phyloP scores from a whole-genome alignment of 139 green algal genomes.

The Eudorina sp. region DNA sequence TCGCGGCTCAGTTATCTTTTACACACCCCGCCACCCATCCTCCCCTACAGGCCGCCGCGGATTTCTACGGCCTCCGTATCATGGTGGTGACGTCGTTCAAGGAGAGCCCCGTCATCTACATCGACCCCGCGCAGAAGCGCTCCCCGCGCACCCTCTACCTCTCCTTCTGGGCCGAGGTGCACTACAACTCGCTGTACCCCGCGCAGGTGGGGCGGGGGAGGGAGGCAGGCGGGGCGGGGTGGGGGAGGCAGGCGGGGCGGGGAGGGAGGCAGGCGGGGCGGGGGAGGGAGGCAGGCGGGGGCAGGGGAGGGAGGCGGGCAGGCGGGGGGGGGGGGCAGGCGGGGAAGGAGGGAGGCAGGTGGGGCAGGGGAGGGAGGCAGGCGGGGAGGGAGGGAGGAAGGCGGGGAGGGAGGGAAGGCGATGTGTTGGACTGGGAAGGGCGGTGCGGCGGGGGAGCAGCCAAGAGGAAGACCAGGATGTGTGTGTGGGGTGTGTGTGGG shows the following conservation, averaged over 20 bases:
- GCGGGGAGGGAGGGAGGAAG: too few species aligned
- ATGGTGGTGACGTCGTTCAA: conserved; percentile 76
- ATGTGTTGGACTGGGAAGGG: too few species aligned
- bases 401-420: too few species aligned
- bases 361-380: too few species aligned
- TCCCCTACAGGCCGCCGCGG: conserved; percentile 63
- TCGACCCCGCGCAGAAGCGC: conserved; percentile 61
- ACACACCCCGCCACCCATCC: not conserved
- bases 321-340: too few species aligned
- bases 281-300: too few species aligned
- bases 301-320: too few species aligned
- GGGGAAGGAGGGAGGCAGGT: too few species aligned
- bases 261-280: too few species aligned
- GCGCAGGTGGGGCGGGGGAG: not conserved
- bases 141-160: conserved; percentile 68
- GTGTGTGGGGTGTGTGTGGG: too few species aligned
- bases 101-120: conserved; percentile 72
- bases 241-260: not conserved
- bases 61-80: conserved; percentile 74
- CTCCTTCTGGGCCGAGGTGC: conserved; percentile 89
- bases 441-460: too few species aligned
- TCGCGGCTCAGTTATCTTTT: not conserved
- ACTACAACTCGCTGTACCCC: conserved; percentile 75
- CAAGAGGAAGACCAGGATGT: too few species aligned
- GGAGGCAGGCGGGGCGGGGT: not conserved